These are phyloP conservation scores for Chaetomium globosum DNA, from an alignment of 2,329 filamentous ascomycete genomes.

Conservation along the genomic window DNA sequence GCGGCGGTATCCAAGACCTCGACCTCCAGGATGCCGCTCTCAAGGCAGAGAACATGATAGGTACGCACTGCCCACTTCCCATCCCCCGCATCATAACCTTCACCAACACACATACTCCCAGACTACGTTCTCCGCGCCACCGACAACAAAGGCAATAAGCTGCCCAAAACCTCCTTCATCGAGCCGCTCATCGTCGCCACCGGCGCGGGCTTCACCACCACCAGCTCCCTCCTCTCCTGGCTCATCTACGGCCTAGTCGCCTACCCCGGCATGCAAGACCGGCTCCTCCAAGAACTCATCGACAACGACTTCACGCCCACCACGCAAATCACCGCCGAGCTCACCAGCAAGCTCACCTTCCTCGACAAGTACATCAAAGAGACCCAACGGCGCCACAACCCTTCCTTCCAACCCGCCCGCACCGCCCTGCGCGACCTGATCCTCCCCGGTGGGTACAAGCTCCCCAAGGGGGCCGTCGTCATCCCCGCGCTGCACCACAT, in stretches of 20 bases:
- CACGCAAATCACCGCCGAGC: constrained; percentile 51
- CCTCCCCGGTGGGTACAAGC: constrained; percentile 60
- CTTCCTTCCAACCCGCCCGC: constrained; percentile 62
- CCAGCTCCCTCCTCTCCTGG: constrained; percentile 27
- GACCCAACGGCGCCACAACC: constrained; percentile 61
- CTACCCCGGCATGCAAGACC: constrained; percentile 27
- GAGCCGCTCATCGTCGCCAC: constrained; percentile 25
- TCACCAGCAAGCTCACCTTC: constrained; percentile 53
- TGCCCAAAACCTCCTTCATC: constrained; percentile 14
- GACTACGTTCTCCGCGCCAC: constrained; percentile 26
- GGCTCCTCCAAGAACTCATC: constrained; percentile 27
- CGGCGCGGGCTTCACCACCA: constrained; percentile 31
- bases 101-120: constrained; percentile 26
- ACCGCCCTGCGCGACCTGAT: constrained; percentile 59
- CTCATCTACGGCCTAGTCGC: constrained; percentile 30
- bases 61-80: constrained; percentile 41
- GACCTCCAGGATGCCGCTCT: constrained; percentile 36
- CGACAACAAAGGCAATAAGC: constrained; percentile 24
- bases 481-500: constrained; percentile 57
- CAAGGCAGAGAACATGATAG: constrained; percentile 37
- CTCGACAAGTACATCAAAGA: constrained; percentile 64
- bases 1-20: constrained; percentile 42
- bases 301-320: constrained; percentile 40
- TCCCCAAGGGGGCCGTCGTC: constrained; percentile 56
- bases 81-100: neutral